A percentile compares a stretch with the other conserved stretches of the same genome.
phyloP scores from a whole-genome alignment of 192 early-diverging fungal species.

The Podila minutissima region DNA sequence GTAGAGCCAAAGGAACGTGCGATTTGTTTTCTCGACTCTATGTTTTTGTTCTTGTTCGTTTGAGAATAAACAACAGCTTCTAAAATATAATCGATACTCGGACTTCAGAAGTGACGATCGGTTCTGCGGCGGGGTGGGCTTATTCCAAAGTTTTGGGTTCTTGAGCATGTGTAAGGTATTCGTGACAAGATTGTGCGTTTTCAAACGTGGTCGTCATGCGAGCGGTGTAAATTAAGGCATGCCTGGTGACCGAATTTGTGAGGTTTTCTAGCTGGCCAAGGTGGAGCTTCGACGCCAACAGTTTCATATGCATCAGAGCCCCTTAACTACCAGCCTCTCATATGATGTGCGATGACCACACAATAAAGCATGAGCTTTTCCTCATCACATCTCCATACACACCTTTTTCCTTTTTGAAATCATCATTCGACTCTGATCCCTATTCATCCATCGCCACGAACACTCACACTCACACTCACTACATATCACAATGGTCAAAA shows the following conservation, averaged over 20 bases:
- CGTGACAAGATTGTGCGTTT: too few relatives aligned
- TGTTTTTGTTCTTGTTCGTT: slow-evolving; percentile 1
- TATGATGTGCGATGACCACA: too few relatives aligned
- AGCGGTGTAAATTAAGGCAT: too few relatives aligned
- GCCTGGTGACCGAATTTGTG: too few relatives aligned
- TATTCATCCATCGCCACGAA: neutral
- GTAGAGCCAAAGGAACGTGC: slow-evolving; percentile 7
- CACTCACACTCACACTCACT: neutral
- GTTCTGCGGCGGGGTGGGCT: too few relatives aligned
- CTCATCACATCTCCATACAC: neutral
- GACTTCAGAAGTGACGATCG: too few relatives aligned
- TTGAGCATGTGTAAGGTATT: slow-evolving; percentile 4
- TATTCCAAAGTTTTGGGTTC: slow-evolving; percentile 2
- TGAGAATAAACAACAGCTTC: slow-evolving; percentile 1
- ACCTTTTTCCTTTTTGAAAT: slow-evolving; percentile 2
- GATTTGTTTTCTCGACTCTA: slow-evolving; percentile 10
- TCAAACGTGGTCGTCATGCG: too few relatives aligned
- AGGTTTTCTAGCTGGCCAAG: too few relatives aligned
- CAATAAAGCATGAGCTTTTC: too few relatives aligned
- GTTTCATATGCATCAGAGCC: too few relatives aligned
- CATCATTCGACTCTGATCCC: neutral
- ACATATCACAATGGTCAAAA: slow-evolving; percentile 81
- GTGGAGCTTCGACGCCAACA: neutral
- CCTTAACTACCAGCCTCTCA: too few relatives aligned
- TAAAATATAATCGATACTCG: too few relatives aligned